Evolutionary conservation across 2,329 filamentous ascomycete species (phyloP).

Genomic region (Aspergillus eucalypticola): DNA sequence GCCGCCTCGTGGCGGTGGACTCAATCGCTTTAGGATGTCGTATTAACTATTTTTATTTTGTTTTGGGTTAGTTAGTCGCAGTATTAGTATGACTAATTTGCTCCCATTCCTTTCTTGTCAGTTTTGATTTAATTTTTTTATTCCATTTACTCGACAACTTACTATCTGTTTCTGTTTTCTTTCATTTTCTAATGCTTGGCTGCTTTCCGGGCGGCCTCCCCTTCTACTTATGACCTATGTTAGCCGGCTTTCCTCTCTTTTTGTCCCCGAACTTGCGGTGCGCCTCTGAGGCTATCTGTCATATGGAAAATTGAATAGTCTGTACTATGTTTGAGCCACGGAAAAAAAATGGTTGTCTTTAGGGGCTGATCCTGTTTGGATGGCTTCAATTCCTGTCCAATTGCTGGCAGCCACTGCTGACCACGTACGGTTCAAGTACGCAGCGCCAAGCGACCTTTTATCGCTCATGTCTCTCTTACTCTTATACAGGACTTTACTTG

Average conservation of each 20-base stretch:
- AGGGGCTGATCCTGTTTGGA: not conserved
- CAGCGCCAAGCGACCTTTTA: not conserved
- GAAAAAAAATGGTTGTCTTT: not conserved
- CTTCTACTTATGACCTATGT: slow-evolving; percentile 7
- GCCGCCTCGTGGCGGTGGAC: slow-evolving; percentile 31
- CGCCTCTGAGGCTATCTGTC: not conserved
- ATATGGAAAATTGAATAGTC: not conserved
- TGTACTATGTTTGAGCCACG: not conserved
- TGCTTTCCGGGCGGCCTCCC: slow-evolving; percentile 4
- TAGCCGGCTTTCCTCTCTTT: not conserved
- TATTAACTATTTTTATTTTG: not conserved
- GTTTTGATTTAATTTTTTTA: not conserved
- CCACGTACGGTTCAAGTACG: not conserved
- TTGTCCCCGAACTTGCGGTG: not conserved
- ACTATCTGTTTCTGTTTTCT: not conserved
- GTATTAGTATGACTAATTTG: not conserved
- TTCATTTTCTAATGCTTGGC: slow-evolving; percentile 24
- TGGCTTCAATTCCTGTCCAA: not conserved
- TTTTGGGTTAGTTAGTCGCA: slow-evolving; percentile 3
- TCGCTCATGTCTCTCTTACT: not conserved
- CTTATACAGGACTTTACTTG: not conserved
- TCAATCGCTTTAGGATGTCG: not conserved
- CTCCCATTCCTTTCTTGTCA: not conserved
- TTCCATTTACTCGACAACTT: not conserved
- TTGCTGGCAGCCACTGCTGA: not conserved